These are phyloP conservation scores for Lathyrus aphaca DNA, from an alignment of 306 rosid species.

Conservation along the genomic window DNA sequence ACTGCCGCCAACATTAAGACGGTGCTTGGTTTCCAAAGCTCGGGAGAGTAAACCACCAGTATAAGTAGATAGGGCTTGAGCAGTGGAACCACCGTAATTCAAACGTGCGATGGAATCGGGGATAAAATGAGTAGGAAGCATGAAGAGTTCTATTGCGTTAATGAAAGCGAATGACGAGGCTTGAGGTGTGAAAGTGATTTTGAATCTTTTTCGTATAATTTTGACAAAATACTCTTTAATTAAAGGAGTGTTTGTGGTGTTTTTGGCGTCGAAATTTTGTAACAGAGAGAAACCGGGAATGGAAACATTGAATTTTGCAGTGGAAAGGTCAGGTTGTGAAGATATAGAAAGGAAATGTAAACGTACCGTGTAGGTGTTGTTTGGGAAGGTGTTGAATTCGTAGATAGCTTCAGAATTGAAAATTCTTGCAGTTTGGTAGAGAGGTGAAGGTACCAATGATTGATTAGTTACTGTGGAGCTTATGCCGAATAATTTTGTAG, in stretches of 20 bases:
- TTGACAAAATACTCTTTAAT: conserved; percentile 41
- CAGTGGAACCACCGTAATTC: fast-evolving
- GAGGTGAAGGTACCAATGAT: not conserved
- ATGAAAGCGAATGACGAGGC: conserved; percentile 44
- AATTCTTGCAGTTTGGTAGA: conserved; percentile 46
- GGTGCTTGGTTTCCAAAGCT: conserved; percentile 35
- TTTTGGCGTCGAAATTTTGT: conserved; percentile 16
- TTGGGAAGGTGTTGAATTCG: not conserved
- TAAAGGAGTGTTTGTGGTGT: not conserved
- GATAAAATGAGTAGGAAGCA: conserved; percentile 34
- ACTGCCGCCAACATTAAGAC: conserved; percentile 47
- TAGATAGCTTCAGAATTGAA: not conserved
- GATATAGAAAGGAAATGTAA: conserved; percentile 57
- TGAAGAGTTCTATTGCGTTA: conserved; percentile 56
- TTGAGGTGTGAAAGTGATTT: conserved; percentile 40
- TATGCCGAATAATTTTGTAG: not conserved
- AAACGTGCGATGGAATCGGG: fast-evolving
- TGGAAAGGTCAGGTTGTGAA: conserved; percentile 28
- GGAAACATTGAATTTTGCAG: conserved; percentile 50
- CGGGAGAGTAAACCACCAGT: conserved; percentile 6
- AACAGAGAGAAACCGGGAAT: conserved; percentile 35
- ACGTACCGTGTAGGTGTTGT: conserved; percentile 46
- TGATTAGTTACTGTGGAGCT: not conserved
- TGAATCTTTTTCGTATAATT: not conserved
- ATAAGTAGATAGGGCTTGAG: fast-evolving